Evolutionary conservation across 176 grass and related monocot genomes (phyloP), one percentile per base, ranked within the genome.

Genomic region (Oropetium thomaeum): DNA sequence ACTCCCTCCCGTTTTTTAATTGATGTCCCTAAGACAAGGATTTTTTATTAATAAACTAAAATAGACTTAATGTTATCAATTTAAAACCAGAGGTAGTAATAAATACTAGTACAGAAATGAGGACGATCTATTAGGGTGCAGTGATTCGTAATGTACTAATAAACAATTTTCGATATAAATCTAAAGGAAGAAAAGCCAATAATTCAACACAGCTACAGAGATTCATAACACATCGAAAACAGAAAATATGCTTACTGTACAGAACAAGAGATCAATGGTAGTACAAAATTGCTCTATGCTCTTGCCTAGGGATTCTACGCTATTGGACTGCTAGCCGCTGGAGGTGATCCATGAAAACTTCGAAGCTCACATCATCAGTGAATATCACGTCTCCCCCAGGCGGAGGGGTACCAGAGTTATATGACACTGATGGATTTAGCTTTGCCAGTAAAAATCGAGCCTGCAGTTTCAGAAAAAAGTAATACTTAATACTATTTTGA

Each of bases 281-380:
- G 1, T 64, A 71, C 71, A 81, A 81, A 89, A 81, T 52, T 77
- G 48, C 6, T 81, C 29, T 71, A 48, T 35, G 14, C 59, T 71
- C 31, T 32, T 16, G 61, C 27, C 30, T 40, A 66, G 42, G 22
- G 25, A 64, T 37, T 64, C 20, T 45, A 23, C 31, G 51, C 84
- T 93, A 88, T 71, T 93, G 93, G 54, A 97, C 93, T 7, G 90
- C 79, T 52, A 92, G 62, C 17, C 82, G 90, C 80, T 88, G 87
- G 51, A 97, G 90, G 90, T 93, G 93, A 65, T 97, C 90, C 83
- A 93, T 88, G 80, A 97, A 93, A 42, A 89, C 85, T 72, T 93
- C 72, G 13, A 97, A 90, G 83, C 93, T 91, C 61, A 97, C 85
- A 20, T 97, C 93, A 80, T 97, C 90, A 4, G 90, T 97, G 74